Percentiles rank a stretch among this genome's conserved stretches.
Conservation (phyloP, 2,329 filamentous ascomycete genomes). For the Westerdykella aurantiaca region DNA sequence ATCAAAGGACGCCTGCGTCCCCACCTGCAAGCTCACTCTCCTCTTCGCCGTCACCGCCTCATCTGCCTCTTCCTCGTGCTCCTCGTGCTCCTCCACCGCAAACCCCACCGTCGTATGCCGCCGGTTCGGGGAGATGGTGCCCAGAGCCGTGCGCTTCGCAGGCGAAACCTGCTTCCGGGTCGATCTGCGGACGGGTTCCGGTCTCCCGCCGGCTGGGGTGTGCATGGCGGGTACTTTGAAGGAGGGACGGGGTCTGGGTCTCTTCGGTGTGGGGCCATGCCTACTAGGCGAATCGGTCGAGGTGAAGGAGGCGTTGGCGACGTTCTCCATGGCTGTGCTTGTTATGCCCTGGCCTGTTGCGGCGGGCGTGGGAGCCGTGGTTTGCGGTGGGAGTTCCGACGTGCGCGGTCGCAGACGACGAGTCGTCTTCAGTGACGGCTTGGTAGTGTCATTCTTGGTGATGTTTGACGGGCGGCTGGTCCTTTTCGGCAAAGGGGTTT, state of each 20-base stretch:
- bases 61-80: slow-evolving; percentile 8
- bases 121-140: slow-evolving; percentile 31
- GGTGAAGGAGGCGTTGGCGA: slow-evolving; percentile 19
- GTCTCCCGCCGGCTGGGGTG: slow-evolving; percentile 21
- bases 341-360: slow-evolving; percentile 3
- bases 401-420: slow-evolving; percentile 21
- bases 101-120: slow-evolving; percentile 27
- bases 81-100: slow-evolving; percentile 7
- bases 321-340: slow-evolving; percentile 13
- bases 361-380: slow-evolving; percentile 2
- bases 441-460: slow-evolving; percentile 2
- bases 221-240: slow-evolving; percentile 28
- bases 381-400: slow-evolving; percentile 11
- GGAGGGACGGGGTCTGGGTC: slow-evolving; percentile 31
- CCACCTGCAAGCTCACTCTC: slow-evolving; percentile 15
- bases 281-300: slow-evolving; percentile 16
- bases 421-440: slow-evolving; percentile 1
- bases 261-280: slow-evolving; percentile 39
- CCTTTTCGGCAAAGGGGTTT: slow-evolving; percentile 3
- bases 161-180: slow-evolving; percentile 14
- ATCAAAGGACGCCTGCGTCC: slow-evolving; percentile 30
- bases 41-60: slow-evolving; percentile 8
- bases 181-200: slow-evolving; percentile 7
- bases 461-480: background rate
- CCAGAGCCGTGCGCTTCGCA: slow-evolving; percentile 23